A percentile compares a stretch with the other conserved stretches of the same genome.
Conservation (phyloP, 306 rosid genomes). For the Quercus berberidifolia region DNA sequence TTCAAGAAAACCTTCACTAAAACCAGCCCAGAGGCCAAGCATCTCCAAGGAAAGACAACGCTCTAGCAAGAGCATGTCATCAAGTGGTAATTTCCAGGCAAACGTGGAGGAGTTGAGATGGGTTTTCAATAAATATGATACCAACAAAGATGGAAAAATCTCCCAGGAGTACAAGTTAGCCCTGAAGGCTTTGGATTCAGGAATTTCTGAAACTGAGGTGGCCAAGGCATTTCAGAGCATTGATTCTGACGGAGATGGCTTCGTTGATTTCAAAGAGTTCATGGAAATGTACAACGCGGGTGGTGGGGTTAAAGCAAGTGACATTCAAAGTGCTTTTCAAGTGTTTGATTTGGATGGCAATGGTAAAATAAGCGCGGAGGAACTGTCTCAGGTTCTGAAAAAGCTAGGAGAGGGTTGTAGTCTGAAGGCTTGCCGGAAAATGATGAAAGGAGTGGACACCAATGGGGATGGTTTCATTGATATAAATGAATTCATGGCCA, state of each 20-base stretch:
- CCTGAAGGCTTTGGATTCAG: constrained; percentile 37
- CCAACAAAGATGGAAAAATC: constrained; percentile 67
- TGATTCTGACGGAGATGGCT: constrained; percentile 74
- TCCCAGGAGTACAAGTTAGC: constrained; percentile 64
- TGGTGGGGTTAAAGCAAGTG: constrained; percentile 31
- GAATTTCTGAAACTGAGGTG: constrained; percentile 40
- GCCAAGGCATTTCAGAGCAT: constrained; percentile 45
- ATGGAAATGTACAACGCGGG: constrained; percentile 46
- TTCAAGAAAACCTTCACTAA: constrained; percentile 26
- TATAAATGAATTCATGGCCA: constrained; percentile 56
- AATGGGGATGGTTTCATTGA: constrained; percentile 78
- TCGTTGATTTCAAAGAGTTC: constrained; percentile 61
- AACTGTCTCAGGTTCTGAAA: constrained; percentile 50
- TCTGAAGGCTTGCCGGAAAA: constrained; percentile 49
- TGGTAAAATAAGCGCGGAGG: constrained; percentile 81
- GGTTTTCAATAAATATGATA: constrained; percentile 70
- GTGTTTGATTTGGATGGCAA: constrained; percentile 74
- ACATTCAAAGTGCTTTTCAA: constrained; percentile 59
- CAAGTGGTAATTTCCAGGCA: constrained; percentile 19
- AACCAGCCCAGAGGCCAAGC: constrained; percentile 5
- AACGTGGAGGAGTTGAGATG: constrained; percentile 58
- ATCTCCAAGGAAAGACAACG: constrained; percentile 29
- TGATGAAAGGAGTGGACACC: constrained; percentile 66
- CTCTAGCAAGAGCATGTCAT: neutral
- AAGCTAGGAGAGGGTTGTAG: constrained; percentile 60